Evolutionary conservation across 345 rosid species (phyloP).

Genomic region (Eucalyptus pauciflora): DNA sequence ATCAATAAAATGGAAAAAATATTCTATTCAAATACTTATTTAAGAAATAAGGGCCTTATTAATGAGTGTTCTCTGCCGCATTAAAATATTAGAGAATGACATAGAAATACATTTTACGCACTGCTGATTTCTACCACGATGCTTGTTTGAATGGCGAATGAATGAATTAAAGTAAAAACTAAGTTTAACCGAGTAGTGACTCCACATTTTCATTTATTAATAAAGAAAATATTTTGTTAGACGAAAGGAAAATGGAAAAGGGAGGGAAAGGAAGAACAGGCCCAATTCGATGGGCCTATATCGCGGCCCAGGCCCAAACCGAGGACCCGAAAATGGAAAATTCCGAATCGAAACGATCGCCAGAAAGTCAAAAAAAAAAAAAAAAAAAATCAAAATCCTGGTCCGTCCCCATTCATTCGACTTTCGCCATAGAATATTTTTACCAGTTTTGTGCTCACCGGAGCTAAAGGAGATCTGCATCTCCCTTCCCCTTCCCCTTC

Average conservation of each 20-base stretch:
- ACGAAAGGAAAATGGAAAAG: not conserved
- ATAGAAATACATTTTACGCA: not conserved
- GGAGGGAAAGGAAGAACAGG: not conserved
- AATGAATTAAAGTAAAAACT: rapidly evolving
- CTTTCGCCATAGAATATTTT: not conserved
- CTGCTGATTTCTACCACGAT: not conserved
- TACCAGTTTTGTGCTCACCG: not conserved
- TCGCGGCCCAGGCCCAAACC: not conserved
- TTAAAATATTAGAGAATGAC: no score
- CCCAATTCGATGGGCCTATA: not conserved
- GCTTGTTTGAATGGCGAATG: not conserved
- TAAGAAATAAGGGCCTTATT: not conserved
- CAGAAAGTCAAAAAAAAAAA: no score
- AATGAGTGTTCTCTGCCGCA: rapidly evolving
- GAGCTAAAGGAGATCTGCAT: not conserved
- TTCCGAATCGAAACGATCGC: not conserved
- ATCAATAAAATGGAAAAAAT: not conserved
- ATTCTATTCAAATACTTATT: rapidly evolving
- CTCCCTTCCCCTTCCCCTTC: not conserved
- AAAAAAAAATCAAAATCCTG: not conserved
- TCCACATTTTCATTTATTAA: not conserved
- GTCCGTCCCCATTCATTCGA: not conserved
- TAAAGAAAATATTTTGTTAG: not conserved
- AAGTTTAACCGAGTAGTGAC: not conserved
- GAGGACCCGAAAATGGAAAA: not conserved